These are phyloP conservation scores for Galeopsis tetrahit DNA, from an alignment of 257 asterid genomes.

Conservation along the genomic window DNA sequence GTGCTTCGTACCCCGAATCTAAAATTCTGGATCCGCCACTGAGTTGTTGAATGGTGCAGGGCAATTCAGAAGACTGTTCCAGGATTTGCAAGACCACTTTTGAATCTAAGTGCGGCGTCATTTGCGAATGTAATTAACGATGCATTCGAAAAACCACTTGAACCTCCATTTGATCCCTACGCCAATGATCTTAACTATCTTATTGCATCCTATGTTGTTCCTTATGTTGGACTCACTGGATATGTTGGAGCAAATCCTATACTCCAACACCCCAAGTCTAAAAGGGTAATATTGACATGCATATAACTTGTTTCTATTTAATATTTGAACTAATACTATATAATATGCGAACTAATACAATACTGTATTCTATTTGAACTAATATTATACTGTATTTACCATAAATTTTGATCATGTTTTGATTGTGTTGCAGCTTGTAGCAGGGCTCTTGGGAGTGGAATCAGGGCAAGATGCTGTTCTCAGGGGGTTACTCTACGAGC, in stretches of 20 bases:
- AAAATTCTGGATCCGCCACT: too few relatives aligned
- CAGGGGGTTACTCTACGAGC: conserved; percentile 52
- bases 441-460: conserved; percentile 48
- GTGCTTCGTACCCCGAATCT: too few relatives aligned
- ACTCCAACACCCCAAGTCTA: conserved; percentile 56
- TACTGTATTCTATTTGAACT: too few relatives aligned
- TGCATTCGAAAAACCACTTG: conserved; percentile 53
- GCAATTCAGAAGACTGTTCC: conserved; percentile 37
- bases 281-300: conserved; percentile 38
- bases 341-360: too few relatives aligned
- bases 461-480: conserved; percentile 51
- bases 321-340: too few relatives aligned
- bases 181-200: too few relatives aligned
- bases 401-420: too few relatives aligned
- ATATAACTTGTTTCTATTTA: too few relatives aligned
- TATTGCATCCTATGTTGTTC: too few relatives aligned
- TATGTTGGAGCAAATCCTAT: conserved; percentile 69
- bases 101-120: conserved; percentile 55
- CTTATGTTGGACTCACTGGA: too few relatives aligned
- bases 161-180: conserved; percentile 34
- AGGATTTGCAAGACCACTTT: conserved; percentile 79
- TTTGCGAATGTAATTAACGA: conserved; percentile 66
- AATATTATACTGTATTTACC: not conserved
- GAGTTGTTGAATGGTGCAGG: not conserved
- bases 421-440: conserved; percentile 52